phyloP scores from a whole-genome alignment of 2,329 filamentous ascomycete genomes.

The Xylaria sp. region DNA sequence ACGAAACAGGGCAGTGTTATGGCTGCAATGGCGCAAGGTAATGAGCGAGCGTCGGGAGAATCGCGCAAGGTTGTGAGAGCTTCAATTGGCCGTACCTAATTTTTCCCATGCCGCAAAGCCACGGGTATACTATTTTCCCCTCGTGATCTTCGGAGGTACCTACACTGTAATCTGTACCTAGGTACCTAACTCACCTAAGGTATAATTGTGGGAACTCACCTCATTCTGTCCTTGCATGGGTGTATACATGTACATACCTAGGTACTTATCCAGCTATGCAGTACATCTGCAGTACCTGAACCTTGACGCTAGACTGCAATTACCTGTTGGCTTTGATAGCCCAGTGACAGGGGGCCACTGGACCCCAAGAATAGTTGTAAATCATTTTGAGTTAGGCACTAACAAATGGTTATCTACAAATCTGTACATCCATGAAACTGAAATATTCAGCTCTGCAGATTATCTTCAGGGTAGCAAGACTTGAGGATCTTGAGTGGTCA shows the following conservation, averaged over 20 bases:
- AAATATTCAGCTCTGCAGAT: too few species aligned
- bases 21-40: conserved; percentile 22
- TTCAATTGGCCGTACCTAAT: conserved; percentile 20
- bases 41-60: not conserved
- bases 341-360: not conserved
- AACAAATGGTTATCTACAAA: too few species aligned
- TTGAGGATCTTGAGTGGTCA: too few species aligned
- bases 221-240: too few species aligned
- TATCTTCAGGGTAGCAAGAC: too few species aligned
- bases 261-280: too few species aligned
- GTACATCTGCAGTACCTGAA: not conserved
- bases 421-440: too few species aligned
- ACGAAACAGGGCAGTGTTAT: conserved; percentile 25
- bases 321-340: not conserved
- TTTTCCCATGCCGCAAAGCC: not conserved
- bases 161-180: too few species aligned
- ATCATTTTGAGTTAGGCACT: too few species aligned
- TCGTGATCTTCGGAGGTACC: not conserved
- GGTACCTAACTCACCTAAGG: not conserved
- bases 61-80: conserved; percentile 10
- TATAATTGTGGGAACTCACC: too few species aligned
- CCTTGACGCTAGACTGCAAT: not conserved
- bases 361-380: too few species aligned
- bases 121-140: conserved; percentile 20
- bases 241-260: not conserved